These are phyloP conservation scores for Globisporangium parvum DNA, from an alignment of 352 stramenopile species.

Conservation along the genomic window DNA sequence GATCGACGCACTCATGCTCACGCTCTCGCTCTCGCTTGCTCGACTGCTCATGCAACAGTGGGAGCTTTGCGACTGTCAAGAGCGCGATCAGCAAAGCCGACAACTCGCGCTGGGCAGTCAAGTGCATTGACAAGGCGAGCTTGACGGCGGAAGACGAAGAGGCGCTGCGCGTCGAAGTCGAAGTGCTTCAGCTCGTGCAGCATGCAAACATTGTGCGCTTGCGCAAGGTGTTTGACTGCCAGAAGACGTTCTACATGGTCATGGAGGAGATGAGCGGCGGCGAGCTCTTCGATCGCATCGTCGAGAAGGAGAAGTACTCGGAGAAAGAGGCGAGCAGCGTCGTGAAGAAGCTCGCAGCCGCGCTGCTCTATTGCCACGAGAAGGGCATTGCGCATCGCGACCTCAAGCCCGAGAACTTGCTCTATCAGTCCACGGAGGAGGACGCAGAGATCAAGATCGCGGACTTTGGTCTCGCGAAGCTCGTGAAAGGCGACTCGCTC, in stretches of 20 bases:
- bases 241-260: constrained; percentile 90
- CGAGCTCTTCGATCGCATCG: constrained; percentile 92
- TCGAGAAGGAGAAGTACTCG: constrained; percentile 89
- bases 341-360: constrained; percentile 81
- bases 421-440: constrained; percentile 83
- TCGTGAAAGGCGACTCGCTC: constrained; percentile 89
- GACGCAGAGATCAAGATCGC: constrained; percentile 93
- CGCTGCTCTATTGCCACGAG: constrained; percentile 85
- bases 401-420: constrained; percentile 86
- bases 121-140: constrained; percentile 82
- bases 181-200: constrained; percentile 76
- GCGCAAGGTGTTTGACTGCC: constrained; percentile 84
- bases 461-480: constrained; percentile 89
- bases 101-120: constrained; percentile 74
- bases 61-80: constrained; percentile 84
- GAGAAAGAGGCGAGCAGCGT: constrained; percentile 82
- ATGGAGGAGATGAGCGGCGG: constrained; percentile 90
- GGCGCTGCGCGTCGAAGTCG: constrained; percentile 73
- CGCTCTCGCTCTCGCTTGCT: background rate
- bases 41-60: constrained; percentile 24
- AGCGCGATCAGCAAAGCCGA: constrained; percentile 74
- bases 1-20: background rate
- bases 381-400: constrained; percentile 89
- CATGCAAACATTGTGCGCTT: constrained; percentile 87
- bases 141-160: constrained; percentile 78